Conservation (phyloP, 208 protist genomes). For the Trypanosomatidae sp. region DNA sequence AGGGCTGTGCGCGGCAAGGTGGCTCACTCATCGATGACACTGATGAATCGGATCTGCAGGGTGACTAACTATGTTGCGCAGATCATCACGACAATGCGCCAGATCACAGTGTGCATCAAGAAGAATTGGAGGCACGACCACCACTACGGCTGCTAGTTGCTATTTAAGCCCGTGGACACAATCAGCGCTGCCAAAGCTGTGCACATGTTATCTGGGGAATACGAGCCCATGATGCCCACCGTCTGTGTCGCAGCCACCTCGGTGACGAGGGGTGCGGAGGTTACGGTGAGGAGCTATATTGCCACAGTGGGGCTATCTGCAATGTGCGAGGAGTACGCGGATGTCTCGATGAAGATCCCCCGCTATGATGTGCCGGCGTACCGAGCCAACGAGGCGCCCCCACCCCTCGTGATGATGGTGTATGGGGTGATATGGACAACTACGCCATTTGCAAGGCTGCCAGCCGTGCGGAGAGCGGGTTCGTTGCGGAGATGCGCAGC, state of each 20-base stretch:
- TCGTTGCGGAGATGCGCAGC: conserved; percentile 40
- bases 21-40: conserved; percentile 47
- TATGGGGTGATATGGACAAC: conserved; percentile 15
- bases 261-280: conserved; percentile 21
- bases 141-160: conserved; percentile 32
- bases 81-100: conserved; percentile 42
- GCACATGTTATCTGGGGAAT: conserved; percentile 57
- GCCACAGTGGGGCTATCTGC: conserved; percentile 27
- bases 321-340: conserved; percentile 41
- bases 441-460: conserved; percentile 15
- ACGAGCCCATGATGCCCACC: conserved; percentile 35
- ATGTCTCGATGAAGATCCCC: conserved; percentile 28
- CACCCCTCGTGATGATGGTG: conserved; percentile 33
- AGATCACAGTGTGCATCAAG: conserved; percentile 27
- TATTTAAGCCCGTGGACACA: conserved; percentile 27
- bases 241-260: conserved; percentile 31
- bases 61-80: conserved; percentile 37
- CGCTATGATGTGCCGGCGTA: conserved; percentile 23
- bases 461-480: conserved; percentile 49
- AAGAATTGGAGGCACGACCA: conserved; percentile 21
- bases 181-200: conserved; percentile 47
- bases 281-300: conserved; percentile 38
- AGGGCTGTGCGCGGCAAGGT: conserved; percentile 45
- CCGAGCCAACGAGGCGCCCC: conserved; percentile 35
- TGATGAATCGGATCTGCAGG: conserved; percentile 46